Evolutionary conservation across 257 asterid species (phyloP).

Genomic region (Henckelia pumila): DNA sequence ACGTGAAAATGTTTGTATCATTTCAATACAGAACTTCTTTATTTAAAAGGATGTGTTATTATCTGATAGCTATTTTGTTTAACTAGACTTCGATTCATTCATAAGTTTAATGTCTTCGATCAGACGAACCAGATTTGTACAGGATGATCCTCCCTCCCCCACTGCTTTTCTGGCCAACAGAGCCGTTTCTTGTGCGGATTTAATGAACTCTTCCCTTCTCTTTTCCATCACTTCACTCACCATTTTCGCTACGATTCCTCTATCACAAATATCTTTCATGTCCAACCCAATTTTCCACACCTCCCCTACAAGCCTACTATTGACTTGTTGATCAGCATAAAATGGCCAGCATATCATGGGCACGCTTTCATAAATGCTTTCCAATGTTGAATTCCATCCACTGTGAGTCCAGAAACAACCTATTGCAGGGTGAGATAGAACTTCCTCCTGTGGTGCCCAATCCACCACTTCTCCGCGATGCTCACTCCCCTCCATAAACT

Average conservation of each 20-base stretch:
- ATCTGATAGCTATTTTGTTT: neutral
- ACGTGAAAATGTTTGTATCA: neutral
- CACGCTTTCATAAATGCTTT: conserved; percentile 30
- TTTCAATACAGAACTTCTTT: neutral
- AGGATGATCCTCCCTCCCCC: conserved; percentile 23
- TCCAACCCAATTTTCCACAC: conserved; percentile 37
- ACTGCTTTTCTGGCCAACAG: conserved; percentile 25
- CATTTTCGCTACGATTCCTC: conserved; percentile 22
- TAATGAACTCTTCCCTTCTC: conserved; percentile 23
- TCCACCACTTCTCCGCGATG: conserved; percentile 30
- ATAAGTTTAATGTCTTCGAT: conserved; percentile 25
- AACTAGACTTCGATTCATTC: conserved; percentile 4
- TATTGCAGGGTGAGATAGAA: conserved; percentile 29
- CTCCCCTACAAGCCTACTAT: conserved; percentile 35
- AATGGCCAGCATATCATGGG: conserved; percentile 36
- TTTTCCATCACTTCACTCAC: conserved; percentile 30
- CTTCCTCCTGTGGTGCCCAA: conserved; percentile 39
- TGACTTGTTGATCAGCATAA: conserved; percentile 35
- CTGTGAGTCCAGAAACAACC: conserved; percentile 31
- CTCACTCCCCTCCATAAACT: conserved; percentile 22
- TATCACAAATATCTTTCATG: conserved; percentile 38
- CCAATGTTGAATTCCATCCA: conserved; percentile 33
- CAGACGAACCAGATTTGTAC: conserved; percentile 25
- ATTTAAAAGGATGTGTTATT: neutral
- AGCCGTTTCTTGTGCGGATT: conserved; percentile 16